Evolutionary conservation across 1,139 yeast species (phyloP), one percentile per base, ranked within the genome.

Genomic region (Scheffersomyces stambukii): DNA sequence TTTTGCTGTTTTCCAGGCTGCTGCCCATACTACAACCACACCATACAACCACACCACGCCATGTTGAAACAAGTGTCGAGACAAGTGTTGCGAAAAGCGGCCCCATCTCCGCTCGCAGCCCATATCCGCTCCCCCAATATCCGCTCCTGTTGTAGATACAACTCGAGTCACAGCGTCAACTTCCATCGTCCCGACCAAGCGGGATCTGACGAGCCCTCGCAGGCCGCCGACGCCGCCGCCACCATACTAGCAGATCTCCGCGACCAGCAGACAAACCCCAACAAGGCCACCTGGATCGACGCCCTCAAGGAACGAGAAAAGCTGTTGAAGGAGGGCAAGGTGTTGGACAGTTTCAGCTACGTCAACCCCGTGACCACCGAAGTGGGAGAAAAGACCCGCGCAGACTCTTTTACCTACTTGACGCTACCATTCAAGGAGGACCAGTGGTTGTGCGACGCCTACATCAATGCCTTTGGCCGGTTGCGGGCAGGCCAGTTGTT

Each of bases 401-500:
- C 62, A 16, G 95, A 84, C 42, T 82, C 94, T 8, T 86, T 86
- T 48, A 70, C 85, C 11, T 83, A 71, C 46, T 68, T 85, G 33
- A 61, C 74, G 2, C 64, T 88, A 30, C 95, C 96, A 0, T 88
- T 88, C 61, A 83, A 83, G 49, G 84, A 82, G 37, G 95, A 88
- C 51, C 64, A 74, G 28, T 80, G 84, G 78, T 64, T 85, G 21
- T 75, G 94, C 43, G 96, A 88, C 51, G 77, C 91, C 25, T 88
- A 88, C 50, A 81, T 85, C 46, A 85, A 84, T 54, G 88, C 95
- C 2, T 81, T 79, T 35, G 96, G 96, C 13, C 71, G 95, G 40
- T 69, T 89, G 49, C 68, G 96, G 47, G 86, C 84, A 42, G 97
- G 96, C 17, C 95, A 86, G 53, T 66, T 89, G 44, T 86, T 89